Evolutionary conservation across 306 rosid species (phyloP), one percentile per base, ranked within the genome.

Genomic region (Abrus precatorius): DNA sequence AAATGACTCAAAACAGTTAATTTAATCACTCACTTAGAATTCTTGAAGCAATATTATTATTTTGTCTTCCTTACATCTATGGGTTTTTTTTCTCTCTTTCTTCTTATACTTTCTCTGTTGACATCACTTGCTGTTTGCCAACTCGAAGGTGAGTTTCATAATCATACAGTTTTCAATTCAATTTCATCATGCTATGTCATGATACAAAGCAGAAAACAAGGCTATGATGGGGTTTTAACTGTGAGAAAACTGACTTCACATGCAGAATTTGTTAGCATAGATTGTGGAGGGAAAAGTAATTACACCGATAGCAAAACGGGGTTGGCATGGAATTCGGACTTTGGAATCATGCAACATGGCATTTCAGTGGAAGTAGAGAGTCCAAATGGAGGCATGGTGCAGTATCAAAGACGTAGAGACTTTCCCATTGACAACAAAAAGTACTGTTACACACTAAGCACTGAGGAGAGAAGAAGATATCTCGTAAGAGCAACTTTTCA

Each of bases 201-300:
- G 76, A 49, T 56, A 20, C 28, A 33, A n/a, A 32, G 44, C 5
- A 32, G 27, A 75, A 29, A 54, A 43, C 5, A 77, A 38, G 66
- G 41, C 67, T 67, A 40, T 20, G 72, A 48, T 20, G 52, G 52
- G 50, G 52, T 20, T 49, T 61, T 47, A 32, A 49, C 32, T 29
- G 48, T 6, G 6, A 43, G 8, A 14, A 13, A 40, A 38, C 53
- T 43, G 20, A 61, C 52, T 66, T 45, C 2, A 59, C 41, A 12
- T 83, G 87, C 90, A 94, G 97, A 94, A 48, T 94, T 92, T 63
- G 64, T 92, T 74, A 94, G 95, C 88, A 84, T 94, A 78, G 93
- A 92, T 66, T 89, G 97, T 88, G 93, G 95, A 72, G 95, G 95
- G 7, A 69, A 87, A 30, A 79, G 84, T n/a, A 89, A 90, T 38